A percentile compares a stretch with the other conserved stretches of the same genome.
phyloP scores from a whole-genome alignment of 2,329 filamentous ascomycete species.

The Tricladium varicosporioides region DNA sequence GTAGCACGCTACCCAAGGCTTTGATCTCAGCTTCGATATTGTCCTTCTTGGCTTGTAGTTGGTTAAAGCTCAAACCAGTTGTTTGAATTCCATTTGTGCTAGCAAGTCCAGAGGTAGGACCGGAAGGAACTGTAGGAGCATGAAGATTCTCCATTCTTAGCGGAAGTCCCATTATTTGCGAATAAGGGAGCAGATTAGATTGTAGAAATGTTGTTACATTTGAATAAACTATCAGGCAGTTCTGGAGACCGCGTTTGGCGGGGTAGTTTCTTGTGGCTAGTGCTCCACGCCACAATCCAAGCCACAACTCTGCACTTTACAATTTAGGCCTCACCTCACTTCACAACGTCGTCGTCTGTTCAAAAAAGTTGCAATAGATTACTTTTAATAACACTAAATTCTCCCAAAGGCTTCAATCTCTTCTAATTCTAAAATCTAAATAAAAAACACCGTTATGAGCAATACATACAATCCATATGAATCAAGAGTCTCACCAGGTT shows the following conservation, averaged over 20 bases:
- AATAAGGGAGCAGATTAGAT: background rate
- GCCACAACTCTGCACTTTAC: too few relatives aligned
- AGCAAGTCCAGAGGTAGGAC: slow-evolving; percentile 62
- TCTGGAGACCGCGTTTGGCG: slow-evolving; percentile 10
- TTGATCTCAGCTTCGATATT: slow-evolving; percentile 82
- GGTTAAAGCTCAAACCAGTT: slow-evolving; percentile 66
- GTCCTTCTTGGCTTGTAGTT: slow-evolving; percentile 83
- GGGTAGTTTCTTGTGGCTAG: slow-evolving; percentile 12
- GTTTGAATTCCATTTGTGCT: slow-evolving; percentile 59
- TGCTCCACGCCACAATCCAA: too few relatives aligned
- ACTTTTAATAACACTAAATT: too few relatives aligned
- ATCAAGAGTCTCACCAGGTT: too few relatives aligned
- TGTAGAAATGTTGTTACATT: background rate
- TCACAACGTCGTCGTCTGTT: too few relatives aligned
- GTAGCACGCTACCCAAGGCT: slow-evolving; percentile 80
- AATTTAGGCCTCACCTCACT: too few relatives aligned
- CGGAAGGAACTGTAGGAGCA: slow-evolving; percentile 72
- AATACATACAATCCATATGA: too few relatives aligned
- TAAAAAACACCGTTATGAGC: too few relatives aligned
- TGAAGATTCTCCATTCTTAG: slow-evolving; percentile 63
- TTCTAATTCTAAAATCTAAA: too few relatives aligned
- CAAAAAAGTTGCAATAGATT: too few relatives aligned
- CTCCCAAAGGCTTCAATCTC: too few relatives aligned
- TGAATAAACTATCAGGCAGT: background rate
- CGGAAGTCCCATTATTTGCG: slow-evolving; percentile 28